A percentile compares a stretch with the other conserved stretches of the same genome.
Evolutionary conservation across 225 moss, liverwort and hornwort species (phyloP).

Genomic region (Climacium dendroides): DNA sequence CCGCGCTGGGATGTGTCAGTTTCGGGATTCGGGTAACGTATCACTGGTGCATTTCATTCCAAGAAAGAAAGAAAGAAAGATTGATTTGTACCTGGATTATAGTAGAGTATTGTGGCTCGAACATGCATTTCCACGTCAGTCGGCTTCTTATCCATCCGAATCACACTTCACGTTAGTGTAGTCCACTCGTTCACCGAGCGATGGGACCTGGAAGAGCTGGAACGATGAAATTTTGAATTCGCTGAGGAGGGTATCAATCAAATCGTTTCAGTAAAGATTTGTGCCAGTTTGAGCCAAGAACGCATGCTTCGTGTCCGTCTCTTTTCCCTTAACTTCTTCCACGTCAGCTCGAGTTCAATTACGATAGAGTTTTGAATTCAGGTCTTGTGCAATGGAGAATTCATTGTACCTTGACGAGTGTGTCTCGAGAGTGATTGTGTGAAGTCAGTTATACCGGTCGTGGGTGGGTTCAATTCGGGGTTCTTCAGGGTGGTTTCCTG

Average conservation of each 20-base stretch:
- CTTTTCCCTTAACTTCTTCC: background rate
- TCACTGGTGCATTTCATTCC: background rate
- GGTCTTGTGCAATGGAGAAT: background rate
- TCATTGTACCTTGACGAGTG: background rate
- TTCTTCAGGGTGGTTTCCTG: too few relatives aligned
- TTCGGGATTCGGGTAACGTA: background rate
- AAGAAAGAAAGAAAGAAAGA: background rate
- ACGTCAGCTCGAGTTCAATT: background rate
- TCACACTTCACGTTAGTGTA: background rate
- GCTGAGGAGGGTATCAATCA: too few relatives aligned
- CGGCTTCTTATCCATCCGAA: background rate
- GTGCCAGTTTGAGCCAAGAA: background rate
- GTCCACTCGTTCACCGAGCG: background rate
- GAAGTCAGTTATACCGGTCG: background rate
- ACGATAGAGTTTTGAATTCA: background rate
- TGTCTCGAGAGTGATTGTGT: background rate
- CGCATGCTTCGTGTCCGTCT: background rate
- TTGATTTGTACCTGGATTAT: background rate
- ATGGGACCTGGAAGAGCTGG: background rate
- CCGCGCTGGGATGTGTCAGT: background rate
- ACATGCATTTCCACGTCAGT: background rate
- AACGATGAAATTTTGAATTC: background rate
- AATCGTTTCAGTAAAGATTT: background rate
- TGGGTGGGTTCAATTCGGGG: background rate
- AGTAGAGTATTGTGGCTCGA: background rate